Evolutionary conservation across 108 stramenopile genomes (phyloP), one percentile per base, ranked within the genome.

Genomic region (Skeletonema marinoi): DNA sequence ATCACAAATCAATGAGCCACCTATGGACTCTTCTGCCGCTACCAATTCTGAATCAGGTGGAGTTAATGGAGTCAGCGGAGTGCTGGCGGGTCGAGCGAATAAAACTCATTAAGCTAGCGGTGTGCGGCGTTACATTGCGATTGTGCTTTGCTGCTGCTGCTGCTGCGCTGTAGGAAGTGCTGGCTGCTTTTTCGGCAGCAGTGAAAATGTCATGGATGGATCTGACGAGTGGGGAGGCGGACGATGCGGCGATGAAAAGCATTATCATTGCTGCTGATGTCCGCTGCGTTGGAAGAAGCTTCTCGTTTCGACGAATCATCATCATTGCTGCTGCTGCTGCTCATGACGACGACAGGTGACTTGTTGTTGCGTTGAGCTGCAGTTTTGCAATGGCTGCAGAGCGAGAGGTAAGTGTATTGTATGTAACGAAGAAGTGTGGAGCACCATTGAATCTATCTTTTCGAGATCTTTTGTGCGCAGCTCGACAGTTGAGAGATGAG

Each of bases 91-190:
- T 21, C 65, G 50, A 46, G 77, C 63, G 35, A 78, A 78, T 17
- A 78, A 39, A n/a, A 67, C 58, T 78, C 70, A 78, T 78, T 44
- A 78, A 51, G 46, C 58, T 44, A 10, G 63, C 77, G 7, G 77
- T 78, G 29, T 78, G 77, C 3, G 70, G 69, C 16, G 77, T 78
- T 13, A 78, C 56, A 21, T 54, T 60, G 32, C 77, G 68, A 71
- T 59, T 66, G 17, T 78, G 70, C 17, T 19, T 16, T 1, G n/a
- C n/a, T 19, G 50, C 50, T 51, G n/a, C n/a, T 19, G 50, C 50
- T 51, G 50, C 50, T 51, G 44, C 11, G 25, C 25, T 25, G 25
- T 25, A 25, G 25, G 25, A 25, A 25, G 25, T 25, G 25, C 25
- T 25, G 25, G 25, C 25, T 25, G 25, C 25, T 25, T 25, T 25